These are phyloP conservation scores for Acrasis kona DNA, from an alignment of 78 protist genomes.

Conservation along the genomic window DNA sequence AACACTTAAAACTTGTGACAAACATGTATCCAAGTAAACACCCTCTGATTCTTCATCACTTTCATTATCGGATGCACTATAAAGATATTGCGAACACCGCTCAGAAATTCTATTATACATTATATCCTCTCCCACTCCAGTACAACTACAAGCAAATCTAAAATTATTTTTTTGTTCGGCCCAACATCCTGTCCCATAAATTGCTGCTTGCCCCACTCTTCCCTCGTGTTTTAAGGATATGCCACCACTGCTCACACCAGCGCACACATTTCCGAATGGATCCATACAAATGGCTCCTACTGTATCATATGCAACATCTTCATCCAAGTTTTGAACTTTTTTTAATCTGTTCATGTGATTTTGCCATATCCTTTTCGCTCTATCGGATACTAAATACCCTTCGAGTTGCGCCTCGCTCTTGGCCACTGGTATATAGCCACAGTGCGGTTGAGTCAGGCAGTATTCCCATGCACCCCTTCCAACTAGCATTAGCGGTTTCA, in stretches of 20 bases:
- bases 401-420: not conserved
- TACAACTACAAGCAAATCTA: not conserved
- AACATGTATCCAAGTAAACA: conserved; percentile 4
- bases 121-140: conserved; percentile 59
- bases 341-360: not conserved
- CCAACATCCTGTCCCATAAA: not conserved
- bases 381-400: not conserved
- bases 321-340: conserved; percentile 5
- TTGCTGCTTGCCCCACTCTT: conserved; percentile 59
- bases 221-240: conserved; percentile 44
- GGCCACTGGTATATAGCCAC: not conserved
- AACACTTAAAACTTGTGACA: too few species aligned
- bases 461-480: not conserved
- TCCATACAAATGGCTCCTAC: conserved; percentile 59
- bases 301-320: conserved; percentile 30
- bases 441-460: too few species aligned
- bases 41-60: not conserved
- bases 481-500: not conserved
- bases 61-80: conserved; percentile 8
- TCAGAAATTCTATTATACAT: conserved; percentile 19
- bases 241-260: conserved; percentile 70
- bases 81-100: conserved; percentile 14
- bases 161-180: not conserved
- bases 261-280: conserved; percentile 24
- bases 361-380: not conserved